Base-by-base conservation (phyloP, 371 early-diverging fungal genomes). In the Apophysomyces variabilis region DNA sequence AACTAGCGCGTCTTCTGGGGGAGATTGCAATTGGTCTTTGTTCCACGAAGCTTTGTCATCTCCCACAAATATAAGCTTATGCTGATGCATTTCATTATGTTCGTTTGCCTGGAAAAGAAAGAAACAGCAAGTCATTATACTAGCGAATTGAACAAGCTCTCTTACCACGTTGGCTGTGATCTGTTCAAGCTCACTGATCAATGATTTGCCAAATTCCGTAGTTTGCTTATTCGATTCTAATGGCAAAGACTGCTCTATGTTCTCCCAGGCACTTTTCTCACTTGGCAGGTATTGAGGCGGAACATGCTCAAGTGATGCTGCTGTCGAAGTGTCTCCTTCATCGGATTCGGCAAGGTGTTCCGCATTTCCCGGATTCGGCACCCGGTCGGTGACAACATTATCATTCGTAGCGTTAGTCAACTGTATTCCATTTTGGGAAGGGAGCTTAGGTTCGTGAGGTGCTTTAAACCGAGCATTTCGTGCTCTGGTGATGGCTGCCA, bases 401-500 rank as follows among this genome's bases (percentile, higher is more conserved):
- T 50, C 54, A 21, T 8, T 21, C 21, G 21, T 50, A 50, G 9
- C 21, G 5, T 16, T 21, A 7, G 54, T 50, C 9, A 50, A 21
- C 8, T 7, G 21, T 9, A 8, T 4, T 16, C 5, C 21, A 21
- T 8, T 21, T 21, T 50, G 16, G 21, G 21, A 50, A 8, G 35
- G 9, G 7, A 47, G 16, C 7, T 18, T 47, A 14, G 35, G 16
- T 4, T 5, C 0, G 5, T 50, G 54, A 5, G 54, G 0, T 50
- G 56, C 61, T 61, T 60, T 66, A 38, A 39, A 4, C 54, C 21
- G 54, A 6, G 54, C 54, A 7, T 50, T 21, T 3, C 54, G 54
- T 21, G 54, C 57, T 32, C 60, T 60, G 35, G 56, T 7, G 32
- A 67, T 58, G 36, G 62, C 67, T n/a, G 61, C 57, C 58, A 58